Evolutionary conservation across 768 basidiomycete genomes (phyloP), one percentile per base, ranked within the genome.

Genomic region (Suillus tomentosus): DNA sequence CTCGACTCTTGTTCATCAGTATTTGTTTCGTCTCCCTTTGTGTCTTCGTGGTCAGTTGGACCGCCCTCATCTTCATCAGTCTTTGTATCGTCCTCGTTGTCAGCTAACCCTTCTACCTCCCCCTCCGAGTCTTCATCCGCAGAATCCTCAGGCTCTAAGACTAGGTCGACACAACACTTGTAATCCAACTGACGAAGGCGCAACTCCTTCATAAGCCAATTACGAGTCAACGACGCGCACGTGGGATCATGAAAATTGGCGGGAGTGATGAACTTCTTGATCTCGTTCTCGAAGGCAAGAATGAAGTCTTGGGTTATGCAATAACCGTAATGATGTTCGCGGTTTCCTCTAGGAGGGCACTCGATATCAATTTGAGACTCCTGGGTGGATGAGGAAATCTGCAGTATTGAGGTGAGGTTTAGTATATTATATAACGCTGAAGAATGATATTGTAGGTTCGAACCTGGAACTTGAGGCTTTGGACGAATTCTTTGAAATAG

Each of bases 181-280:
- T 57, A 57, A 39, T 39, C 37, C 37, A 57, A 57, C 22, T 57
- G 56, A 39, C 3, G 22, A 22, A 57, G 56, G 37, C 22, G 22
- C 22, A 57, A 57, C 14, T 57, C 56, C 15, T 54, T 54, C 34
- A 54, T 3, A 34, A 54, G 31, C 53, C 53, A 54, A 54, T 54
- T 54, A 11, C 53, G 53, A n/a, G 53, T 54, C 53, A 54, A 54
- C 19, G 53, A 54, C 5, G 17, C 53, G 19, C 53, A 54, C 31
- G 17, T n/a, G 10, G 53, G 31, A 34, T 54, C 53, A 34, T 54
- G 34, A 54, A 54, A 54, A 6, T 54, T 31, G 31, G 53, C 19
- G 19, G 53, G 53, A 54, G n/a, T 17, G 53, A 34, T 34, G 31
- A 54, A 54, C 31, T 19, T 34, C 19, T n/a, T 54, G 53, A 54